Conservation (phyloP, 2,329 filamentous ascomycete species). For the Neofusicoccum laricinum region DNA sequence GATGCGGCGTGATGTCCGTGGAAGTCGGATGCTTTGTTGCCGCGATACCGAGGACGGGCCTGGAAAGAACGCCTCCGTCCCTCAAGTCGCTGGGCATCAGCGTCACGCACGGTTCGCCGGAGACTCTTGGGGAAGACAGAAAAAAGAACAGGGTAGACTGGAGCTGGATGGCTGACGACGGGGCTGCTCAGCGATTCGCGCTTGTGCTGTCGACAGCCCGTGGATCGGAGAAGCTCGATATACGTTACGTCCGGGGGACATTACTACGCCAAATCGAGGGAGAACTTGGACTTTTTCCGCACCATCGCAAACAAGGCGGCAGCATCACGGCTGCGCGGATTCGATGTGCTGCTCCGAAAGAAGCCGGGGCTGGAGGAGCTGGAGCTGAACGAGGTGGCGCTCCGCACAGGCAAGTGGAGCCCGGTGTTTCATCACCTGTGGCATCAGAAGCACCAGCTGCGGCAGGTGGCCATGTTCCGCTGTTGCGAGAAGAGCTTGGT, state of each 20-base stretch:
- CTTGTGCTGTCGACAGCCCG: neutral
- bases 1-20: neutral
- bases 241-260: neutral
- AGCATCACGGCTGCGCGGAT: neutral
- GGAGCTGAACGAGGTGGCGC: too few relatives aligned
- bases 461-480: neutral
- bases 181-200: neutral
- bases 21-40: neutral
- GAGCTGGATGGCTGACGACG: neutral
- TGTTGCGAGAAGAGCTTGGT: neutral
- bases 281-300: neutral
- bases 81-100: neutral
- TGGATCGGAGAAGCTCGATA: neutral
- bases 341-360: too few relatives aligned
- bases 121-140: too few relatives aligned
- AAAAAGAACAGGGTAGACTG: too few relatives aligned
- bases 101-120: neutral
- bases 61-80: neutral
- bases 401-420: neutral
- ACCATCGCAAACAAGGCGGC: neutral
- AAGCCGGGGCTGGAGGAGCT: too few relatives aligned
- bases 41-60: neutral
- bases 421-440: neutral
- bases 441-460: neutral
- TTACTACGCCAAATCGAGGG: neutral